Base-by-base conservation (phyloP, 495 filamentous ascomycete species). In the Tuber melanosporum region DNA sequence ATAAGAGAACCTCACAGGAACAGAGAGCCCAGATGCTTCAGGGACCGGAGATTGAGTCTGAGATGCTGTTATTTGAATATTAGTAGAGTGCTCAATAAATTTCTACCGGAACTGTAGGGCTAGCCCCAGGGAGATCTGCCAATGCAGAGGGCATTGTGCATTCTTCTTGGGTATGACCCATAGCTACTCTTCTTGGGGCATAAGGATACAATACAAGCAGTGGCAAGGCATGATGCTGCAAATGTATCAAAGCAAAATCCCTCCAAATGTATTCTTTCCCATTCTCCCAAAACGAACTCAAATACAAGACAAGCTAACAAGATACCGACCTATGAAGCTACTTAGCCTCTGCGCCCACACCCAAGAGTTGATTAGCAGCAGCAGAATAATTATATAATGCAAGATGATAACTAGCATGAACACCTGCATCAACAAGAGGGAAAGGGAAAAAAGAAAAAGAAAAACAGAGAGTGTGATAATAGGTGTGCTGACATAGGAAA, bases 401-500 rank as follows among this genome's bases (percentile, higher is more conserved):
- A 36, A 57, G 49, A 26, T 17, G 26, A 19, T 17, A 66, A 20
- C 26, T 36, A 36, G 26, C 57, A 36, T 17, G 57, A 7, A 15
- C 57, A 36, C 26, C 57, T 66, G 14, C 26, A 66, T 32, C 41
- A 77, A 71, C 75, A 75, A 52, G 69, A 73, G 73, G 72, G 79
- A 74, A 74, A 79, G 77, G 76, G 72, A 36, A 52, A 75, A 75
- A 76, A 74, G 75, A 78, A 82, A 76, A 70, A 32, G 32, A 32
- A 44, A 44, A 42, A 44, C 75, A 75, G n/a, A 62, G n/a, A 62
- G 69, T 72, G 71, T 49, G 46, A 79, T 77, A 46, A 70, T 75
- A 77, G 22, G 72, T 75, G 71, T 84, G 77, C 73, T n/a, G 79
- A 75, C 75, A 86, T 73, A 72, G 44, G 26, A 52, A 46, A 80